These are phyloP conservation scores for Aspergillus saccharolyticus DNA, from an alignment of 495 filamentous ascomycete genomes.

Conservation along the genomic window DNA sequence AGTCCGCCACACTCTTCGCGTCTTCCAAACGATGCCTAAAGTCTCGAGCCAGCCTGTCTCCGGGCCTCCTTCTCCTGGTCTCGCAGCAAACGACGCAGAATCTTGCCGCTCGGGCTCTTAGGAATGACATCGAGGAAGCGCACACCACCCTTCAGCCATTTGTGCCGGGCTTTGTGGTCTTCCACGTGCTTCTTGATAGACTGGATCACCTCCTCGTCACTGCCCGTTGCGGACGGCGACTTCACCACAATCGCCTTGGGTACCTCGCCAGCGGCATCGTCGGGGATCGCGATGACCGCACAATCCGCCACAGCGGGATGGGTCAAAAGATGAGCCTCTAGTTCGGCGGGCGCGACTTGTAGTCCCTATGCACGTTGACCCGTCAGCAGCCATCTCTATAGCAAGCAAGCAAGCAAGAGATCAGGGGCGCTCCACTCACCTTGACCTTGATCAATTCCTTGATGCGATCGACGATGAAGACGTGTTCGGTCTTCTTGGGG, in stretches of 20 bases:
- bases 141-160: conserved; percentile 84
- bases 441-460: conserved; percentile 96
- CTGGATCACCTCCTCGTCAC: conserved; percentile 54
- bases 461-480: conserved; percentile 81
- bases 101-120: conserved; percentile 92
- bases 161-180: conserved; percentile 78
- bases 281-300: conserved; percentile 75
- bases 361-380: conserved; percentile 50
- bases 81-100: conserved; percentile 71
- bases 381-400: neutral
- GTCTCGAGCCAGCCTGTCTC: conserved; percentile 55
- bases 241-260: conserved; percentile 88
- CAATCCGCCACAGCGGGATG: conserved; percentile 79
- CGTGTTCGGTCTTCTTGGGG: conserved; percentile 65
- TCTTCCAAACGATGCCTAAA: conserved; percentile 37
- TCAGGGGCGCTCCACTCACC: conserved; percentile 39
- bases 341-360: conserved; percentile 89
- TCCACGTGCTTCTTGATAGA: conserved; percentile 74
- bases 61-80: conserved; percentile 72
- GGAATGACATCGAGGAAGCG: conserved; percentile 72
- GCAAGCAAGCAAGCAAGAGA: neutral
- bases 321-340: conserved; percentile 81
- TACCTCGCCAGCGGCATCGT: conserved; percentile 71
- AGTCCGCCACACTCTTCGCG: too few species aligned
- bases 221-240: conserved; percentile 51